These are phyloP conservation scores for Rhodosporidiobolus odoratus DNA, from an alignment of 768 basidiomycete species.

Conservation along the genomic window DNA sequence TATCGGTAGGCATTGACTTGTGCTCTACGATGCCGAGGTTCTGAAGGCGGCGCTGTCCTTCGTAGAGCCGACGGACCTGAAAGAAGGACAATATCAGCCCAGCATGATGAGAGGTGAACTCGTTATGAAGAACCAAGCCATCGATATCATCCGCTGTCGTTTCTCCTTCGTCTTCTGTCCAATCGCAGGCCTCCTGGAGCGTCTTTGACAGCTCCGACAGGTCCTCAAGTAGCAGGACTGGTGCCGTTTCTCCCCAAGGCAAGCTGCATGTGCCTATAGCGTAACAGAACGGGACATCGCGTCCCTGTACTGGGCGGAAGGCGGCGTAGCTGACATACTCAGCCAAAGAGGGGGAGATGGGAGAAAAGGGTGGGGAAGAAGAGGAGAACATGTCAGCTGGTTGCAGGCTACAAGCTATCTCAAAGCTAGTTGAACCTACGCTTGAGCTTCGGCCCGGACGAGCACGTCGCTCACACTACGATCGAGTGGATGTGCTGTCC, in stretches of 20 bases:
- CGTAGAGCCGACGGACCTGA: not conserved
- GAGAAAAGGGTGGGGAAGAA: not conserved
- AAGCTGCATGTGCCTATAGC: not conserved
- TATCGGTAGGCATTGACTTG: not conserved
- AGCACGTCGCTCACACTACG: not conserved
- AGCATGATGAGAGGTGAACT: not conserved
- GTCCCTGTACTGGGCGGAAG: not conserved
- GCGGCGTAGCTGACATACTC: not conserved
- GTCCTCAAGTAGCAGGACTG: not conserved
- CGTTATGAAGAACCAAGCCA: not conserved
- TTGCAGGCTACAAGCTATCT: not conserved
- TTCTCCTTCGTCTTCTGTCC: not conserved
- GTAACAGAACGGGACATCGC: not conserved
- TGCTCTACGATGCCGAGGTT: not conserved
- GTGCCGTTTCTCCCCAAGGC: not conserved
- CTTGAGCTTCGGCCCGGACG: not conserved
- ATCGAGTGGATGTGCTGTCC: not conserved
- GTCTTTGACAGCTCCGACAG: not conserved
- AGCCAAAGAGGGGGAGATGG: too few relatives aligned
- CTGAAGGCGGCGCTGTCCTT: not conserved
- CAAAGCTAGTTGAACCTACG: not conserved
- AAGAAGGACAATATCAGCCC: not conserved
- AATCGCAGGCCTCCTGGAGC: not conserved
- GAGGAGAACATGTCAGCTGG: not conserved
- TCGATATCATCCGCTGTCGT: not conserved